phyloP scores from a whole-genome alignment of 768 basidiomycete genomes.

The Lactarius quietus region DNA sequence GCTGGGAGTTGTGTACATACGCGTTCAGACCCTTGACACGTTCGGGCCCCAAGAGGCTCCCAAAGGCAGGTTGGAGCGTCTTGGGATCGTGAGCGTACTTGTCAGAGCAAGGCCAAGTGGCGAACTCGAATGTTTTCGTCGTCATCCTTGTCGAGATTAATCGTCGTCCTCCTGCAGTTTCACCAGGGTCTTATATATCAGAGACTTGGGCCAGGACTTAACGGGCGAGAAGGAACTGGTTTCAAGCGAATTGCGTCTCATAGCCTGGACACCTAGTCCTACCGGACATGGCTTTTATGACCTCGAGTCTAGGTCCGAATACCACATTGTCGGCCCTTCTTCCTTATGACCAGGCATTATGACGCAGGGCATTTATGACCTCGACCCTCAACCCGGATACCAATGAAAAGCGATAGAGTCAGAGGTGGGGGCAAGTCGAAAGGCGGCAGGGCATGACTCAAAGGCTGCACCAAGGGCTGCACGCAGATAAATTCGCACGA shows the following conservation, averaged over 20 bases:
- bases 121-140: not conserved
- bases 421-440: not conserved
- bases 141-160: not conserved
- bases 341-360: no score
- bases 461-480: no score
- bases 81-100: not conserved
- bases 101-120: not conserved
- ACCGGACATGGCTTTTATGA: not conserved
- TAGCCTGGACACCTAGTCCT: not conserved
- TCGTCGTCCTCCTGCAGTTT: not conserved
- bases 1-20: not conserved
- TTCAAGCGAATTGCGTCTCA: not conserved
- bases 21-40: constrained; percentile 4
- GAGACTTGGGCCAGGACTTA: not conserved
- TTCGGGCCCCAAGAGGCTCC: not conserved
- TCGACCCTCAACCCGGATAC: no score
- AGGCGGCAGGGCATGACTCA: not conserved
- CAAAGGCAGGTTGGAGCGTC: constrained; percentile 4
- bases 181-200: not conserved
- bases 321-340: not conserved
- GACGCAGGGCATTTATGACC: no score
- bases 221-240: not conserved
- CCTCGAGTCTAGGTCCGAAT: not conserved
- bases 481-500: not conserved
- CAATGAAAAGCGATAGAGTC: no score